These are phyloP conservation scores for Cercis canadensis DNA, from an alignment of 306 rosid species.

Conservation along the genomic window DNA sequence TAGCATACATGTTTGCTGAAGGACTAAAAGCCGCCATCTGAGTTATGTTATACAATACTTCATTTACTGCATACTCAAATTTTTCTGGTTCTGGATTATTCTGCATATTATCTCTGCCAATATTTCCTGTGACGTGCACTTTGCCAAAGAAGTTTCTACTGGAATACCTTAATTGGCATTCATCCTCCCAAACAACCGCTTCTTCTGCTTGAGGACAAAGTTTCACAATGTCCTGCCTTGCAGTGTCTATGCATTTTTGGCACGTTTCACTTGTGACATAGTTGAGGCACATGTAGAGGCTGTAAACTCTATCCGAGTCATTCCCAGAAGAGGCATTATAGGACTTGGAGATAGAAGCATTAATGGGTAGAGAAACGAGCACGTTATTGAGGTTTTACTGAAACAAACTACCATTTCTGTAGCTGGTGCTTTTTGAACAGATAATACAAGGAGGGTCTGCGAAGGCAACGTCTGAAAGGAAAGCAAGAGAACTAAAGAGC, in stretches of 20 bases:
- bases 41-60: conserved; percentile 44
- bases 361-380: conserved; percentile 40
- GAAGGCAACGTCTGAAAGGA: conserved; percentile 21
- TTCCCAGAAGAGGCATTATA: conserved; percentile 37
- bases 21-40: conserved; percentile 42
- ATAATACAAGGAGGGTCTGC: conserved; percentile 47
- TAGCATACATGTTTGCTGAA: conserved; percentile 53
- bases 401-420: conserved; percentile 31
- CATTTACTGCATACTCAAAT: conserved; percentile 44
- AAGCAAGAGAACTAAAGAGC: conserved; percentile 34
- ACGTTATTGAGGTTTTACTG: conserved; percentile 37
- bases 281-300: conserved; percentile 54
- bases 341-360: conserved; percentile 42
- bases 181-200: conserved; percentile 66
- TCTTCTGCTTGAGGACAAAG: conserved; percentile 54
- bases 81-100: conserved; percentile 43
- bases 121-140: conserved; percentile 41
- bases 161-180: conserved; percentile 62
- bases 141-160: conserved; percentile 49
- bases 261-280: conserved; percentile 47
- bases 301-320: conserved; percentile 36
- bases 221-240: conserved; percentile 32
- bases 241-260: conserved; percentile 44
- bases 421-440: conserved; percentile 38
- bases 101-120: conserved; percentile 27